A percentile compares a stretch with the other conserved stretches of the same genome.
phyloP scores from a whole-genome alignment of 2,329 filamentous ascomycete genomes.

The Madurella mycetomatis region DNA sequence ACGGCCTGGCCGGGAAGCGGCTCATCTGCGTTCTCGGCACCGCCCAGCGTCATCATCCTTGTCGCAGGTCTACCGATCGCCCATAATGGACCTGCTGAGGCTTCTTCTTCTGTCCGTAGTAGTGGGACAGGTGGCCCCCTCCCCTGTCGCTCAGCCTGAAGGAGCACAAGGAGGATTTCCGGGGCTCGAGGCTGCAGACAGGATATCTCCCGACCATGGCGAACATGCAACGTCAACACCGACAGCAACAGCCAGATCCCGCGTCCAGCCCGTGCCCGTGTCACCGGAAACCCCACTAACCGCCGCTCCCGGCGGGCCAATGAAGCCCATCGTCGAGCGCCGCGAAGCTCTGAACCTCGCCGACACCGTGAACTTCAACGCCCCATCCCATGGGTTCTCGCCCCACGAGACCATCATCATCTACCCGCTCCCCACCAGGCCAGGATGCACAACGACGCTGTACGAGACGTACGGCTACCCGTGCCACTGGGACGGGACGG shows the following conservation, averaged over 20 bases:
- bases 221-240: background rate
- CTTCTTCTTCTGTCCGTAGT: slow-evolving; percentile 16
- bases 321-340: background rate
- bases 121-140: slow-evolving; percentile 10
- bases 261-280: too few relatives aligned
- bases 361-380: slow-evolving; percentile 1
- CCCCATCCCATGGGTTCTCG: background rate
- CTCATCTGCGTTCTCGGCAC: slow-evolving; percentile 16
- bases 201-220: background rate
- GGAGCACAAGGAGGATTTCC: background rate
- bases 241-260: background rate
- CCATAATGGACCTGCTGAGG: slow-evolving; percentile 17
- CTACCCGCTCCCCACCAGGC: background rate
- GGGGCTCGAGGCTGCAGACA: background rate
- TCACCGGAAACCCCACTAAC: background rate
- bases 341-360: slow-evolving; percentile 10
- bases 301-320: background rate
- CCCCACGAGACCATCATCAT: background rate
- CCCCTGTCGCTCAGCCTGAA: slow-evolving; percentile 11
- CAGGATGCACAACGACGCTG: slow-evolving; percentile 27
- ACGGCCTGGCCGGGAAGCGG: slow-evolving; percentile 3
- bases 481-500: slow-evolving; percentile 30
- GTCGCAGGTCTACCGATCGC: background rate
- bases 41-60: slow-evolving; percentile 5
- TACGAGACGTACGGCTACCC: slow-evolving; percentile 26